Base-by-base conservation (phyloP, 495 filamentous ascomycete genomes). In the Penicillium salamii region DNA sequence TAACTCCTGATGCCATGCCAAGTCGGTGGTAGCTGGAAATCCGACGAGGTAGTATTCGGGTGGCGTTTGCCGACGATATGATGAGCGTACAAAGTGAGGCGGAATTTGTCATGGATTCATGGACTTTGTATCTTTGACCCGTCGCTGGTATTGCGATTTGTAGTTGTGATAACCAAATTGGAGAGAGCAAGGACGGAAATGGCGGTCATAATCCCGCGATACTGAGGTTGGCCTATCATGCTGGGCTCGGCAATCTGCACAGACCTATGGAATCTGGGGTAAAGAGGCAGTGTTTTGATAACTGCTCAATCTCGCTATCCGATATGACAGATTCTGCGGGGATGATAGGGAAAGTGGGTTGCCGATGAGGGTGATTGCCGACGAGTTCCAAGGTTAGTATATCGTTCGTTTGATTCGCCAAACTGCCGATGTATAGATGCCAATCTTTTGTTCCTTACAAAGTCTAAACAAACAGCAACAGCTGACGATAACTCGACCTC, bases 1-100 rank as follows among this genome's bases (percentile, higher is more conserved):
- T 39, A 39, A 39, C 19, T 39, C 12, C 23, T 24, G 43, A 84
- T 70, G 0, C 80, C 81, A 6, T 78, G 15, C 19, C 5, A 9
- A 21, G 11, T 39, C 9, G 37, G 13, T 4, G 18, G 9, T 2
- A 21, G 19, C 2, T 2, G 20, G 19, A 3, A 23, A 5, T 21
- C 8, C 13, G 7, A 12, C 15, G 2, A 12, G 19, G 24, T 28
- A 29, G 26, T 15, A 18, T 42, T 29, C 6, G 23, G 1, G 26
- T n/a, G 24, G 41, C 41, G 41, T 43, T 43, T 43, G 41, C 41
- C 41, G 41, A 43, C 15, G 37, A 39, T 13, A 5, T 17, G 23
- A 1, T 39, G 11, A 39, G 37, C 18, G 15, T 3, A 19, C 8
- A 7, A n/a, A 23, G 19, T 23, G 19, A 18, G 23, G 9, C 19